Evolutionary conservation across 192 early-diverging fungal genomes (phyloP).

Genomic region (Coemansia sp.): DNA sequence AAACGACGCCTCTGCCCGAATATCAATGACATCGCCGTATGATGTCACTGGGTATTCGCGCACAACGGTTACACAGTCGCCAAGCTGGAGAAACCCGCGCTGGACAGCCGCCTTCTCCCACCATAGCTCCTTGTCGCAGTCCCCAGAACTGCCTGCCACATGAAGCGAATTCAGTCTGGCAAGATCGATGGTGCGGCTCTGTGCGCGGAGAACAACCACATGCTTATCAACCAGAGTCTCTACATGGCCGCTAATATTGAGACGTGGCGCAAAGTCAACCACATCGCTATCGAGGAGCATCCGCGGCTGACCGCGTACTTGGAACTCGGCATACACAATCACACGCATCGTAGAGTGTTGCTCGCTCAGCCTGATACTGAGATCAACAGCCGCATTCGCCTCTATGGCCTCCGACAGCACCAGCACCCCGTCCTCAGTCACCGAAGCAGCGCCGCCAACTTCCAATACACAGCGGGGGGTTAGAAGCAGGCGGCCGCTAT

Average conservation of each 20-base stretch:
- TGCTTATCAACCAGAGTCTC: neutral
- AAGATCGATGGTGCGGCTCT: conserved; percentile 5
- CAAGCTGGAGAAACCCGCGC: conserved; percentile 23
- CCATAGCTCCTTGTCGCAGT: neutral
- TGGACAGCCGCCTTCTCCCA: neutral
- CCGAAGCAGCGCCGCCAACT: neutral
- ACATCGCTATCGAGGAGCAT: conserved; percentile 13
- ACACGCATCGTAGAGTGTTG: conserved; percentile 1
- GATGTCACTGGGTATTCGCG: neutral
- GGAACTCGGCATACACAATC: conserved; percentile 23
- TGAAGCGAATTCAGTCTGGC: conserved; percentile 15
- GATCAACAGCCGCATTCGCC: neutral
- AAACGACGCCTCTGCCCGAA: conserved; percentile 7
- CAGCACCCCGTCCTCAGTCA: conserved; percentile 13
- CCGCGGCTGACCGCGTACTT: neutral
- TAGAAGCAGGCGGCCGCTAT: conserved; percentile 6
- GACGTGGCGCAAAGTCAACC: conserved; percentile 21
- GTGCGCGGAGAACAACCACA: conserved; percentile 16
- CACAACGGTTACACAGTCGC: conserved; percentile 17
- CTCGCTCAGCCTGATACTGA: conserved; percentile 10
- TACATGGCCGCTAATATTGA: conserved; percentile 8
- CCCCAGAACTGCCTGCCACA: neutral
- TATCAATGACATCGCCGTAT: neutral
- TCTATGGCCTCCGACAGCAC: conserved; percentile 14
- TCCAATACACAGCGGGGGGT: conserved; percentile 3